Base-by-base conservation (phyloP, 2,329 filamentous ascomycete species). In the Catunica adiposa region DNA sequence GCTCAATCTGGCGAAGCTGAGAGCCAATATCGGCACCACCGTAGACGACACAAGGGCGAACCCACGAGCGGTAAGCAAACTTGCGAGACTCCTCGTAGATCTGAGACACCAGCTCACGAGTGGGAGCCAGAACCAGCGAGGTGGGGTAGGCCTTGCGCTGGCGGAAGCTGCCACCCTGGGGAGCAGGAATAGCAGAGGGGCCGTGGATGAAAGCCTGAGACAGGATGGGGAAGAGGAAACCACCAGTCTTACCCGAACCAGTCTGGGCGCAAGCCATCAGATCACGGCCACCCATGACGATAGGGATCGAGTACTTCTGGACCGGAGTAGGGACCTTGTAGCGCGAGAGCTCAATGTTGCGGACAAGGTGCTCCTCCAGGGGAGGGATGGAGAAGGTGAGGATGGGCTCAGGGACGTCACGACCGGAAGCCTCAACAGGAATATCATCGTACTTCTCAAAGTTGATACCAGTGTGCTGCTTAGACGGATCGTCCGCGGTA, bases 361-460 rank as follows among this genome's bases (percentile, higher is more conserved):
- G 75, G 66, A 97, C 76, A 51, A 98, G 77, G 67, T 97, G 92
- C 69, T 94, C 86, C 66, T 98, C 92, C 63, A 98, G 79, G 65
- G 92, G 92, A 62, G 92, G 92, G 72, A 92, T 94, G 67, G 81
- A 88, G 79, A 98, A 98, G 60, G 82, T 78, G 62, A 83, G 83
- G 62, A 96, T 87, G 42, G 90, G 85, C 66, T 97, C 92, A 48
- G 92, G 92, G 54, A 97, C 89, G 66, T 94, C 82, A 55, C 88
- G 83, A 59, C 92, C 92, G 59, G 90, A 96, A 61, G 92, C 92
- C 73, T 97, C 92, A 61, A 98, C 92, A 56, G 92, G 92, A 62
- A 98, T 98, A 70, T 98, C 92, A 67, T 98, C 92, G 73, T 98
- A 98, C 78, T 98, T 98, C 75, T 95, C 84, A 69, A 98, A 98